phyloP scores from a whole-genome alignment of 192 early-diverging fungal genomes.

The Lunasporangiospora selenospora region DNA sequence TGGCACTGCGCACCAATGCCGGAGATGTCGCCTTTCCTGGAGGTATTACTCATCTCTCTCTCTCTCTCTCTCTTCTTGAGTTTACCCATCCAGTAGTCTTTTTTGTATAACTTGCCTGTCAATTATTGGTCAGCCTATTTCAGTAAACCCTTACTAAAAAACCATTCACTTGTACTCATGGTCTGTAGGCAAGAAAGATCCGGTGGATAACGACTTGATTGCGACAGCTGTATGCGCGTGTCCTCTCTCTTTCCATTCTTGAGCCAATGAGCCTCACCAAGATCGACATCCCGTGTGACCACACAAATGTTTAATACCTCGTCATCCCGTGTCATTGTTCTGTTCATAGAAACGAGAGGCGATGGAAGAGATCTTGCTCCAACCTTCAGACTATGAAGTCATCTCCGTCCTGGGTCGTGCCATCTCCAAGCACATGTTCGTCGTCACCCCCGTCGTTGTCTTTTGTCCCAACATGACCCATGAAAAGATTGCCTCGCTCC shows the following conservation, averaged over 20 bases:
- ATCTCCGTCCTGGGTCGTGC: slow-evolving; percentile 8
- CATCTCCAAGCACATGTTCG: slow-evolving; percentile 28
- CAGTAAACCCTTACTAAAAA: neutral
- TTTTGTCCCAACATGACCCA: slow-evolving; percentile 26
- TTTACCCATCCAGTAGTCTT: too few relatives aligned
- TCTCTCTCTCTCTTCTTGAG: neutral
- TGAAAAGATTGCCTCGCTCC: slow-evolving; percentile 10
- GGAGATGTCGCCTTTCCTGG: slow-evolving; percentile 37
- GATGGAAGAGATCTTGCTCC: slow-evolving; percentile 23
- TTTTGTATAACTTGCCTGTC: too few relatives aligned
- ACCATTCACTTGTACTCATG: neutral
- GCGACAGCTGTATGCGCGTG: slow-evolving; percentile 37
- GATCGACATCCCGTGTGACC: too few relatives aligned
- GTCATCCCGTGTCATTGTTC: neutral
- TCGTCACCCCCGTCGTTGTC: slow-evolving; percentile 31
- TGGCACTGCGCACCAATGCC: slow-evolving; percentile 18
- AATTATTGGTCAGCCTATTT: neutral
- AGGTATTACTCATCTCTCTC: slow-evolving; percentile 7
- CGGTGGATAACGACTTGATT: slow-evolving; percentile 21
- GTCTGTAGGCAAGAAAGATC: slow-evolving; percentile 32
- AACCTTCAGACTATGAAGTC: neutral
- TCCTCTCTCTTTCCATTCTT: too few relatives aligned
- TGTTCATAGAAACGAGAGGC: slow-evolving; percentile 37
- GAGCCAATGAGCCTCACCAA: too few relatives aligned
- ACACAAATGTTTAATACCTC: too few relatives aligned